Conservation (phyloP, 192 early-diverging fungal species). For the Coemansia sp. region DNA sequence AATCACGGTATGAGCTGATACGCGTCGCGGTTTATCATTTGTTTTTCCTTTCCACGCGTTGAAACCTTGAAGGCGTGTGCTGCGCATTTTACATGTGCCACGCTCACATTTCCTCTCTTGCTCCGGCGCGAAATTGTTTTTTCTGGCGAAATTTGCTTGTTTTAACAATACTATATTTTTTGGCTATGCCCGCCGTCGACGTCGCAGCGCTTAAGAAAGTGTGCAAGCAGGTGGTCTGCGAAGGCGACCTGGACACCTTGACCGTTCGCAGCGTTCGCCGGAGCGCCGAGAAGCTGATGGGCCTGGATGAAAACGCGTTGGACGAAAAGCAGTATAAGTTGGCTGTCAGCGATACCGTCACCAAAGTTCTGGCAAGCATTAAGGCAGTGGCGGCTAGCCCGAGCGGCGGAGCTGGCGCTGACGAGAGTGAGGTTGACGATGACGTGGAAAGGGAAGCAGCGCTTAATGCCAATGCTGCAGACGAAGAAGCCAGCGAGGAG, state of each 20-base stretch:
- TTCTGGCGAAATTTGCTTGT: not conserved
- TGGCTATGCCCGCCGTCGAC: conserved; percentile 14
- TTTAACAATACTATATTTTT: not conserved
- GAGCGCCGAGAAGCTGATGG: conserved; percentile 20
- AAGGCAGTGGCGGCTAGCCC: not conserved
- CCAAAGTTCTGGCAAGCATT: conserved; percentile 1
- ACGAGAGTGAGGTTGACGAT: not conserved
- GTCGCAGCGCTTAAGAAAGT: conserved; percentile 6
- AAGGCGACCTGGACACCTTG: conserved; percentile 31
- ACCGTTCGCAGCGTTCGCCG: conserved; percentile 33
- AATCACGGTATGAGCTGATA: no score
- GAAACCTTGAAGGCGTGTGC: no score
- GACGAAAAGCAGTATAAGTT: conserved; percentile 29
- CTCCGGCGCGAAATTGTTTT: no score
- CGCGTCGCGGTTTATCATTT: no score
- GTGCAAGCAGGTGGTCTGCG: conserved; percentile 23
- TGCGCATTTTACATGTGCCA: no score
- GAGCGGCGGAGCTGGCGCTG: not conserved
- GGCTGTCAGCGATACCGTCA: conserved; percentile 20
- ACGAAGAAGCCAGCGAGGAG: not conserved
- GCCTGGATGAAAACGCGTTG: conserved; percentile 19
- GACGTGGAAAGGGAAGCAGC: not conserved
- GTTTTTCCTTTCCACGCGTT: no score
- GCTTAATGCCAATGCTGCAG: not conserved
- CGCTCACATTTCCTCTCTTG: no score